Evolutionary conservation across 306 rosid genomes (phyloP).

Genomic region (Alnus rubra): DNA sequence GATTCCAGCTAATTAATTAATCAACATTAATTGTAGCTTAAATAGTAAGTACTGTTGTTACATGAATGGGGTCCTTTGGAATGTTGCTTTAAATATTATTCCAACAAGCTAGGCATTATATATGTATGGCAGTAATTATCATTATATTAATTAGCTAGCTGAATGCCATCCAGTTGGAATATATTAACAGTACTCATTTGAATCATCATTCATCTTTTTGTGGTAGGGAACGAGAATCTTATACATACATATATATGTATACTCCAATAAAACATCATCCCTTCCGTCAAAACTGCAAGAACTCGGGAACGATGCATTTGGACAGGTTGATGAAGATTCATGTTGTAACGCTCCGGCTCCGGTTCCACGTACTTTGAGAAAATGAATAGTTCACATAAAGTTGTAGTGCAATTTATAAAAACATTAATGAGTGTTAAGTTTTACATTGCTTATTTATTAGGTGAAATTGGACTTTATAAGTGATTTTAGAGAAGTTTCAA

Average conservation of each 20-base stretch:
- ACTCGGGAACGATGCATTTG: not conserved
- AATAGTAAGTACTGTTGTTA: too few species aligned
- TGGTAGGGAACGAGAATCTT: constrained; percentile 51
- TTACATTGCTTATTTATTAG: too few species aligned
- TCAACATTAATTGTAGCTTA: not conserved
- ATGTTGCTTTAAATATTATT: not conserved
- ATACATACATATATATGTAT: not conserved
- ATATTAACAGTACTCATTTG: constrained; percentile 16
- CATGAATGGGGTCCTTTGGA: not conserved
- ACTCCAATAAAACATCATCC: not conserved
- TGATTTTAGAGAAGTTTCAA: too few species aligned
- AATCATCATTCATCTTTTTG: constrained; percentile 31
- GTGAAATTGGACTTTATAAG: too few species aligned
- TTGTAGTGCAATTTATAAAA: too few species aligned
- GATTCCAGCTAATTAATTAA: not conserved
- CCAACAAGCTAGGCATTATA: not conserved
- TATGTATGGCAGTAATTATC: not conserved
- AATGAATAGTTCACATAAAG: too few species aligned
- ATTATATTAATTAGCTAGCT: constrained; percentile 10
- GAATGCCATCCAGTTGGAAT: constrained; percentile 24
- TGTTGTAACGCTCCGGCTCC: too few species aligned
- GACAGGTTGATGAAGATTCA: too few species aligned
- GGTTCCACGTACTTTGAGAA: too few species aligned
- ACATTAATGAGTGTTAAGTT: too few species aligned
- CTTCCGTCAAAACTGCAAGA: constrained; percentile 33